Base-by-base conservation (phyloP, 2,329 filamentous ascomycete species). In the Aspergillus flavus region DNA sequence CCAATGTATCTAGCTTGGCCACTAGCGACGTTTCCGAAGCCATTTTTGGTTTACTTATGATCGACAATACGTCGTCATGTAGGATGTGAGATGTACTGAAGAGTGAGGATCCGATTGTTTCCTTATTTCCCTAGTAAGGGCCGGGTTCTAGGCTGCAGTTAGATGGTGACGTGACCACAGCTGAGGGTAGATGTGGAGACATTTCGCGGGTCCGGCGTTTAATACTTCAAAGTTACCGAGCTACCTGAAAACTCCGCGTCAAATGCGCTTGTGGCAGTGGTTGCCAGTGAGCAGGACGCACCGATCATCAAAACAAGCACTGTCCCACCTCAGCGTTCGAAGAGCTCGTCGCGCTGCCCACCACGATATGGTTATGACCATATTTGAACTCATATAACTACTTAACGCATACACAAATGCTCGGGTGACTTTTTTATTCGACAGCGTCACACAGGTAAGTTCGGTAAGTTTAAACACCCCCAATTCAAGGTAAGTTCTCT, bases 1-100 rank as follows among this genome's bases (percentile, higher is more conserved):
- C 81, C 73, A 87, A 82, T 70, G 87, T 83, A 80, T 97, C 93
- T 70, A 96, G 81, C 78, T 87, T 85, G 72, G 89, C 84, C 74
- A 93, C 77, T 54, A 89, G 62, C 65, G 82, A 82, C 70, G 87
- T 83, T 75, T 75, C 72, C 58, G 74, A 73, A 63, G 78, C 75
- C 76, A 81, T 81, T 64, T 58, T 73, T 61, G 63, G 45, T 41
- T 39, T 14, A 23, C n/a, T 36, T 59, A 55, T 63, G 57, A 45
- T 21, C 26, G n/a, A 36, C 21, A 26, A 48, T 34, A 5, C 16
- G 58, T 55, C 36, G 61, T 62, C 56, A 62, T 62, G 32, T 59
- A 55, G 28, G 16, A 12, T 14, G 19, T 14, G 23, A 32, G 45
- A 34, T 21, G 28, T 43, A 52, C 19, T 19, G n/a, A 30, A 41